Conservation (phyloP, 2,329 filamentous ascomycete species). For the Fusarium incarnatum region DNA sequence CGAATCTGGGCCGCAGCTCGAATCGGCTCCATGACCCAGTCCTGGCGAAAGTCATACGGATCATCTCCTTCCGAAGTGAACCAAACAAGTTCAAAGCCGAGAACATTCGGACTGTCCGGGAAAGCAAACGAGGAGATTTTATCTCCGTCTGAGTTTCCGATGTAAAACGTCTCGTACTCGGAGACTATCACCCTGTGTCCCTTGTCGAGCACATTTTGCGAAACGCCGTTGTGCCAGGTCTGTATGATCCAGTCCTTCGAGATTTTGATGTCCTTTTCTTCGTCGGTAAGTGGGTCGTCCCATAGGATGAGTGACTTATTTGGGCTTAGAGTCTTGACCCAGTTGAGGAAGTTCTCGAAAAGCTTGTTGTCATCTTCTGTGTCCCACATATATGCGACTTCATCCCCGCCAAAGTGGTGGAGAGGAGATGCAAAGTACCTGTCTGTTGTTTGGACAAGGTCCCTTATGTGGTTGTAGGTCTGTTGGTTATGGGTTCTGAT, state of each 20-base stretch:
- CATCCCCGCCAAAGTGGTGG: constrained; percentile 18
- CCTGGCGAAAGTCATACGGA: not conserved
- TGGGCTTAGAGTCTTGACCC: not conserved
- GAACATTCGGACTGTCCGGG: not conserved
- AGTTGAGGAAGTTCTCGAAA: constrained; percentile 2
- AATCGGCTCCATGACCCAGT: constrained; percentile 7
- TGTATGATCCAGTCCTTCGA: constrained; percentile 19
- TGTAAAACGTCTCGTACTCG: constrained; percentile 3
- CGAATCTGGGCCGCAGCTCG: constrained; percentile 14
- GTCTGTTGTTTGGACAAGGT: not conserved
- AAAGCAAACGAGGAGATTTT: not conserved
- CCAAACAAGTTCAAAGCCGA: constrained; percentile 16
- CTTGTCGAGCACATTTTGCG: constrained; percentile 1
- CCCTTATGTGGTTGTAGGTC: not conserved
- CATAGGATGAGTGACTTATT: constrained; percentile 8
- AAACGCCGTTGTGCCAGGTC: constrained; percentile 11
- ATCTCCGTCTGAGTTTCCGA: constrained; percentile 1
- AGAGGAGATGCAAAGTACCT: not conserved
- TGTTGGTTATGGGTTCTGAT: not conserved
- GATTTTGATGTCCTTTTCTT: not conserved
- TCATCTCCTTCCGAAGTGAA: constrained; percentile 9
- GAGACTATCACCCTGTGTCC: constrained; percentile 7
- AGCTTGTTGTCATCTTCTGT: constrained; percentile 7
- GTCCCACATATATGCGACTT: constrained; percentile 14
- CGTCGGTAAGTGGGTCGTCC: constrained; percentile 14